Base-by-base conservation (phyloP, 139 green algal species). In the Chlamydomonas incerta region DNA sequence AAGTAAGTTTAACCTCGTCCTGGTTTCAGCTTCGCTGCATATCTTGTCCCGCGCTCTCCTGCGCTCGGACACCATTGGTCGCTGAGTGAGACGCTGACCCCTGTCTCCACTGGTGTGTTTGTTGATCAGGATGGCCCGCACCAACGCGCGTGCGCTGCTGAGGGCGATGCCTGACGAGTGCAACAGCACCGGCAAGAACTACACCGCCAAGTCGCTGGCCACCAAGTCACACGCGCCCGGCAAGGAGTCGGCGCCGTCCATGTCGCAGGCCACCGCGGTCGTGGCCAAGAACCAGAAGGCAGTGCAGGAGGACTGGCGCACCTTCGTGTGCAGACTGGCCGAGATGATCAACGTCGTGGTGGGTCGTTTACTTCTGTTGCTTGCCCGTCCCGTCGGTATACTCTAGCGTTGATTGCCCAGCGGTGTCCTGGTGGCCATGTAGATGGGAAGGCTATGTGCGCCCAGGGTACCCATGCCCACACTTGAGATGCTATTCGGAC, bases 221-320 rank as follows among this genome's bases (percentile, higher is more conserved):
- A 47, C 29, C 29, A 24, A 35, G 63, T 20, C 29, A 18, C 21
- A 20, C 5, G 66, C 66, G 15, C 14, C 34, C 31, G 76, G 76
- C 35, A 34, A 46, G 55, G 23, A 35, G 62, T 83, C 76, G 20
- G 76, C 62, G 41, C 76, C 76, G 21, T 74, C 62, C 35, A 33
- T 66, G 34, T 33, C 17, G 1, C 77, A 84, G 77, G 33, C 29
- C 77, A 84, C 77, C 46, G 65, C 77, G 0, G 1, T 79, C 23
- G 47, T 55, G 8, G 10, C 80, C 50, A 37, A 17, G 67, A 55
- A 17, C 15, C 80, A 77, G 50, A 58, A 71, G 50, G 67, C 70
- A 28, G 67, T 86, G 46, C 67, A 86, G 67, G 26, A 73, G 29
- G 80, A 86, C 50, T 86, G 80, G 80, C 15, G 34, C 13, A 14